A percentile compares a stretch with the other conserved stretches of the same genome.
These are phyloP conservation scores for Karstenula rhodostoma DNA, from an alignment of 2,329 filamentous ascomycete genomes.

Conservation along the genomic window DNA sequence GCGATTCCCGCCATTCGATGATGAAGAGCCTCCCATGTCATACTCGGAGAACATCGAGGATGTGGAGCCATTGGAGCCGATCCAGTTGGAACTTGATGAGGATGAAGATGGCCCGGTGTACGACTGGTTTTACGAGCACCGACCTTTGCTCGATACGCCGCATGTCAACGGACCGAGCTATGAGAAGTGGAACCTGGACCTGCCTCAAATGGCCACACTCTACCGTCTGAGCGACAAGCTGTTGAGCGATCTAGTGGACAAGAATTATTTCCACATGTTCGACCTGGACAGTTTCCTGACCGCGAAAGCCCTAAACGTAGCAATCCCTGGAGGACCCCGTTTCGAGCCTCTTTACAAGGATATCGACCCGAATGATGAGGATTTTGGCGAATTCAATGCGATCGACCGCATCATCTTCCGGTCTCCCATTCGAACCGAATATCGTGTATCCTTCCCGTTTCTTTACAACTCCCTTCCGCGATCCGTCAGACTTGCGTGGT, in stretches of 20 bases:
- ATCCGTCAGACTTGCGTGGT: conserved; percentile 92
- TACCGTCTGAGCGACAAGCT: conserved; percentile 92
- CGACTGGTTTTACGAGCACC: conserved; percentile 98
- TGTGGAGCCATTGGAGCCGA: conserved; percentile 94
- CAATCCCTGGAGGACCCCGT: conserved; percentile 93
- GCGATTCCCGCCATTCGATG: conserved; percentile 98
- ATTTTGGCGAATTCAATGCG: conserved; percentile 99
- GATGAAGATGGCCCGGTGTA: conserved; percentile 88
- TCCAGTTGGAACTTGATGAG: conserved; percentile 98
- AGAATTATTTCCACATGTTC: conserved; percentile 98
- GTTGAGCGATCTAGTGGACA: conserved; percentile 89
- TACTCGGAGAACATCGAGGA: conserved; percentile 99
- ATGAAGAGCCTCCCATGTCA: conserved; percentile 95
- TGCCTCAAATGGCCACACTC: conserved; percentile 95
- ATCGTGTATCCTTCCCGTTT: conserved; percentile 91
- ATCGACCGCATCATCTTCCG: conserved; percentile 99
- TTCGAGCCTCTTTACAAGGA: conserved; percentile 99
- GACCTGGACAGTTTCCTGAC: conserved; percentile 94
- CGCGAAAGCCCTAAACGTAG: conserved; percentile 95
- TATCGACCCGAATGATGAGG: conserved; percentile 97
- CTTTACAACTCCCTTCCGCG: conserved; percentile 96
- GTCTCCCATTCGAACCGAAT: conserved; percentile 92
- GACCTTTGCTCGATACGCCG: conserved; percentile 86
- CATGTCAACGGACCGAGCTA: conserved; percentile 98
- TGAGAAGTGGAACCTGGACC: conserved; percentile 89